Percentiles rank a stretch among this genome's conserved stretches.
phyloP scores from a whole-genome alignment of 352 stramenopile genomes.

The Phytophthora lateralis region DNA sequence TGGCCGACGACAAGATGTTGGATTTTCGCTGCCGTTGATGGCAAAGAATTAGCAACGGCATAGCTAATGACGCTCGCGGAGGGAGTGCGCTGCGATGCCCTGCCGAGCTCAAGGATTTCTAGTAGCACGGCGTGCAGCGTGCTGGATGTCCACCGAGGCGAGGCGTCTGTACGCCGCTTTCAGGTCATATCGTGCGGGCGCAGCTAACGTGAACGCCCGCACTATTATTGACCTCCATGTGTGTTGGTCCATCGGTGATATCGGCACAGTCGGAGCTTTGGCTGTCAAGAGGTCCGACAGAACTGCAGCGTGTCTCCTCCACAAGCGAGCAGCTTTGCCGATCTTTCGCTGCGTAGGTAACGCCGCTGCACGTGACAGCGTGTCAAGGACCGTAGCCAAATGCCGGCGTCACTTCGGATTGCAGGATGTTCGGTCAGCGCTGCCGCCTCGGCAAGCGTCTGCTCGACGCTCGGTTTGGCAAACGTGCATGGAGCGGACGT shows the following conservation, averaged over 20 bases:
- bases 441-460: slow-evolving; percentile 2
- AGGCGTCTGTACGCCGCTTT: neutral
- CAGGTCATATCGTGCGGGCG: neutral
- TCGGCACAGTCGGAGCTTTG: too few species aligned
- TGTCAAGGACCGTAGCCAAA: slow-evolving; percentile 7
- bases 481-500: slow-evolving; percentile 14
- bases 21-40: slow-evolving; percentile 13
- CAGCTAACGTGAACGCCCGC: neutral
- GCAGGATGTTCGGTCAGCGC: slow-evolving; percentile 22
- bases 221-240: too few species aligned
- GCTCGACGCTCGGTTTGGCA: slow-evolving; percentile 5
- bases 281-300: slow-evolving; percentile 13
- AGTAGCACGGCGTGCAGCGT: neutral
- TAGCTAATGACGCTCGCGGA: slow-evolving; percentile 23
- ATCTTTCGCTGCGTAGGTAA: slow-evolving; percentile 29
- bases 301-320: slow-evolving; percentile 12
- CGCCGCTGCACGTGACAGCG: slow-evolving; percentile 7
- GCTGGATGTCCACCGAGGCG: neutral
- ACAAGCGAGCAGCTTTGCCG: slow-evolving; percentile 19
- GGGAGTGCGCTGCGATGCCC: slow-evolving; percentile 4
- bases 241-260: too few species aligned
- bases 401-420: slow-evolving; percentile 15
- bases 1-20: slow-evolving; percentile 14
- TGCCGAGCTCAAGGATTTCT: slow-evolving; percentile 3
- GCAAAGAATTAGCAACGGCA: slow-evolving; percentile 22